phyloP scores from a whole-genome alignment of 164 flowering plant genomes.

The Vitis rupestris region DNA sequence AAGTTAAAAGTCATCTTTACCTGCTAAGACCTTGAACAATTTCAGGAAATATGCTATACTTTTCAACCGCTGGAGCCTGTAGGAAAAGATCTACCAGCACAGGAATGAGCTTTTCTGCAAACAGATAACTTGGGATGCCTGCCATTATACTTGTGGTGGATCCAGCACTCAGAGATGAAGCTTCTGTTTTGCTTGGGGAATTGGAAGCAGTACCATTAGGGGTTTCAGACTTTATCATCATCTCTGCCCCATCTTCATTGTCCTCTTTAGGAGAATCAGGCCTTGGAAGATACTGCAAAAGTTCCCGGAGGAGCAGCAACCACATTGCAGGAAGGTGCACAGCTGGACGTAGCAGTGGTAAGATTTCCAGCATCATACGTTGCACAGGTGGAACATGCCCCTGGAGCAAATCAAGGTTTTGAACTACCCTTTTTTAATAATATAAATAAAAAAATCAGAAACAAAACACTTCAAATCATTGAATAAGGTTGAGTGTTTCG shows the following conservation, averaged over 20 bases:
- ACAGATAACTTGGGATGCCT: slow-evolving; percentile 36
- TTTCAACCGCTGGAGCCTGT: slow-evolving; percentile 67
- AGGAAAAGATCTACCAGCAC: slow-evolving; percentile 68
- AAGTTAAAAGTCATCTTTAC: slow-evolving; percentile 30
- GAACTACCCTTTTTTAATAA: no score
- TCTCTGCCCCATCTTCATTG: slow-evolving; percentile 33
- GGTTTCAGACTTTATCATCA: slow-evolving; percentile 17
- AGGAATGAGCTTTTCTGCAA: slow-evolving; percentile 85
- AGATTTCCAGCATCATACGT: slow-evolving; percentile 72
- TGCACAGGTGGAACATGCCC: slow-evolving; percentile 77
- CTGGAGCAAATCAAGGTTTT: slow-evolving; percentile 35
- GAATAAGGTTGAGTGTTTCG: no score
- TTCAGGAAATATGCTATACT: slow-evolving; percentile 64
- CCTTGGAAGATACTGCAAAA: slow-evolving; percentile 75
- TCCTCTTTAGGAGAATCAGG: slow-evolving; percentile 35
- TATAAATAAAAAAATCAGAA: neutral
- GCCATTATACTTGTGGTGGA: slow-evolving; percentile 15
- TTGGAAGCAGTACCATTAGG: slow-evolving; percentile 38
- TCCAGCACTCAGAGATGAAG: slow-evolving; percentile 22
- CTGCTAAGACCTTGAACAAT: slow-evolving; percentile 83
- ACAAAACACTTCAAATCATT: neutral
- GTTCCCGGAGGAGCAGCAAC: slow-evolving; percentile 56
- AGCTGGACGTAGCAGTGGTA: slow-evolving; percentile 69
- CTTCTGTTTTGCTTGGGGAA: slow-evolving; percentile 24
- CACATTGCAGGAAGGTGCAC: slow-evolving; percentile 80